These are phyloP conservation scores for Aureobasidium melanogenum DNA, from an alignment of 2,329 filamentous ascomycete genomes.

Conservation along the genomic window DNA sequence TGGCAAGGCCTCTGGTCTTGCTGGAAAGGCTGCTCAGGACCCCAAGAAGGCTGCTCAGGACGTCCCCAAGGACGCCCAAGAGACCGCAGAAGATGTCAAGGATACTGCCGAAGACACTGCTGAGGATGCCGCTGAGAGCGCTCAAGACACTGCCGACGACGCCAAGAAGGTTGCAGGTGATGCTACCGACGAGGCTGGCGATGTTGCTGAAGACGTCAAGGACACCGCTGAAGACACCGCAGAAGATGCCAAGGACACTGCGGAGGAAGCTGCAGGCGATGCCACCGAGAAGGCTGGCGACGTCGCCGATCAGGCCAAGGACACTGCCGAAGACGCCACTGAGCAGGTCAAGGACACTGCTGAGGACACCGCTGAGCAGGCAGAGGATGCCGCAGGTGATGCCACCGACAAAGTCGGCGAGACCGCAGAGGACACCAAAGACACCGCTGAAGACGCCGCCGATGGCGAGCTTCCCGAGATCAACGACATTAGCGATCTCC, in stretches of 20 bases:
- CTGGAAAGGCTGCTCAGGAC: constrained; percentile 34
- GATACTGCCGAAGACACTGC: constrained; percentile 29
- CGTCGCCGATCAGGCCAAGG: constrained; percentile 21
- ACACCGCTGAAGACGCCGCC: constrained; percentile 22
- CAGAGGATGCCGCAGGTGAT: constrained; percentile 26
- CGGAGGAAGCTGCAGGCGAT: constrained; percentile 18
- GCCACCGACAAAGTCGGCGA: constrained; percentile 19
- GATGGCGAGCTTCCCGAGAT: constrained; percentile 26
- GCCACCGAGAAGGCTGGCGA: constrained; percentile 17
- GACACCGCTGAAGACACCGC: constrained; percentile 20
- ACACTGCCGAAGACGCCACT: constrained; percentile 22
- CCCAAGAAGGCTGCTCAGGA: constrained; percentile 25
- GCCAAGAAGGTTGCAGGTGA: constrained; percentile 29
- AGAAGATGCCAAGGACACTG: constrained; percentile 25
- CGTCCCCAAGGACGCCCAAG: constrained; percentile 22
- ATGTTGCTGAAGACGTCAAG: constrained; percentile 19
- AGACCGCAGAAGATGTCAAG: constrained; percentile 24
- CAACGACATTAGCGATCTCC: constrained; percentile 29
- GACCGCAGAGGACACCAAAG: constrained; percentile 21
- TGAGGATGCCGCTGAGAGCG: constrained; percentile 25
- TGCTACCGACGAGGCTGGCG: constrained; percentile 24
- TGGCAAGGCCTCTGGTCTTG: constrained; percentile 38
- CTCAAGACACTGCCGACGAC: constrained; percentile 26
- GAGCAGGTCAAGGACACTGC: too few species aligned
- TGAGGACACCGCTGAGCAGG: constrained; percentile 25